Percentiles rank a stretch among this genome's conserved stretches.
These are phyloP conservation scores for Cokeromyces recurvatus DNA, from an alignment of 371 early-diverging fungal species.

Conservation along the genomic window DNA sequence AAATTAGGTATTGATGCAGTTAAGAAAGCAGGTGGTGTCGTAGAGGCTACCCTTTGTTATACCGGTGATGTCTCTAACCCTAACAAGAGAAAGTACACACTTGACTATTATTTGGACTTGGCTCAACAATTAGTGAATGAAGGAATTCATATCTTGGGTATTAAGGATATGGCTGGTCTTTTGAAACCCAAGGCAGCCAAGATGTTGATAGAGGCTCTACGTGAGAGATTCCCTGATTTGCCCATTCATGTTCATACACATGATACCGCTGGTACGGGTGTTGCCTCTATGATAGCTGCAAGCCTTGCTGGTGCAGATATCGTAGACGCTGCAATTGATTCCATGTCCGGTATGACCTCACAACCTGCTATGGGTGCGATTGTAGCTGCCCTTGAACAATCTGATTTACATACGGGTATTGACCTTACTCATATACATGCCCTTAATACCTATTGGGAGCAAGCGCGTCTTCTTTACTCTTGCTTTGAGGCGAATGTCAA, in stretches of 20 bases:
- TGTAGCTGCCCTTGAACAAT: constrained; percentile 77
- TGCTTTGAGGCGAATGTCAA: constrained; percentile 92
- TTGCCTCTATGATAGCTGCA: constrained; percentile 90
- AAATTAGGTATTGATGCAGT: constrained; percentile 92
- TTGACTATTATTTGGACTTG: constrained; percentile 90
- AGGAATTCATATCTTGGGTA: constrained; percentile 91
- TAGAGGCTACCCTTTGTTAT: constrained; percentile 91
- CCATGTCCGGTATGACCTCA: constrained; percentile 94
- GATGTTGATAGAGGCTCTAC: constrained; percentile 76
- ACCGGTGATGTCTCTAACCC: constrained; percentile 91
- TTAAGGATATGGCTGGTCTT: constrained; percentile 98
- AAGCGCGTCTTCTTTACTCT: constrained; percentile 87
- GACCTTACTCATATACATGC: constrained; percentile 68
- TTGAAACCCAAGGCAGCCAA: constrained; percentile 89
- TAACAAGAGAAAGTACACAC: constrained; percentile 69
- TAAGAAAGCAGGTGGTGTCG: constrained; percentile 90
- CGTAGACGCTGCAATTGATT: constrained; percentile 88
- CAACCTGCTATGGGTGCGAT: constrained; percentile 97
- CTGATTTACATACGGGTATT: constrained; percentile 79
- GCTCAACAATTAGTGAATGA: constrained; percentile 84
- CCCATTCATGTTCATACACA: constrained; percentile 96
- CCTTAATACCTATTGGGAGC: constrained; percentile 94
- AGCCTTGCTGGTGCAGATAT: constrained; percentile 94
- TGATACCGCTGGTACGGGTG: constrained; percentile 95
- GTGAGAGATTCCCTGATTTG: constrained; percentile 83